Evolutionary conservation across 208 protist species (phyloP).

Genomic region (Wallacemonas collosoma): DNA sequence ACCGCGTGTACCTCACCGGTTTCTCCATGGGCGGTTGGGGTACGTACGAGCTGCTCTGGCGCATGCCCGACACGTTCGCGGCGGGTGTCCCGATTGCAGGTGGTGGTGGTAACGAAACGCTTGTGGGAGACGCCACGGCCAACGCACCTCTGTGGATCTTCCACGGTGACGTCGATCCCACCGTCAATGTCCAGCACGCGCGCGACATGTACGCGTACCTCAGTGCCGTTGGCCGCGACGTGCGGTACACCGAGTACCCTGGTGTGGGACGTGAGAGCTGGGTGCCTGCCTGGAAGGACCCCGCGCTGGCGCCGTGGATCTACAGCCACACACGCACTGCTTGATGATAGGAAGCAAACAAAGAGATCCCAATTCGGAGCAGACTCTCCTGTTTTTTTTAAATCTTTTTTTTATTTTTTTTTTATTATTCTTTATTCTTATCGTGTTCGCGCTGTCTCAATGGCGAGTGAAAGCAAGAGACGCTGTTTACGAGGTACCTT

Average conservation of each 20-base stretch:
- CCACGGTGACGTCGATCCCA: slow-evolving; percentile 6
- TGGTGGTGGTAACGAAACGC: slow-evolving; percentile 14
- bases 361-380: neutral
- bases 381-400: neutral
- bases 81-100: neutral
- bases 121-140: slow-evolving; percentile 6
- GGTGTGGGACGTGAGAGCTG: slow-evolving; percentile 16
- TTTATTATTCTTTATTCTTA: neutral
- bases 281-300: slow-evolving; percentile 8
- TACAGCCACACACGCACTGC: slow-evolving; percentile 9
- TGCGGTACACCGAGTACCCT: slow-evolving; percentile 16
- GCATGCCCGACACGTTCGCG: slow-evolving; percentile 11
- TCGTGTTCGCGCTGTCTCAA: no score
- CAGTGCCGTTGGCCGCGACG: neutral
- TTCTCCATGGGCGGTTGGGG: slow-evolving; percentile 8
- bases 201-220: slow-evolving; percentile 10
- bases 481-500: no score
- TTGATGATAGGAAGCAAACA: neutral
- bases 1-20: slow-evolving; percentile 11
- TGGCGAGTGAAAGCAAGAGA: no score
- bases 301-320: slow-evolving; percentile 6
- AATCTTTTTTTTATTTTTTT: neutral
- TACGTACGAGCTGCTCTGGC: slow-evolving; percentile 16
- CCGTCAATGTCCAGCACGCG: neutral
- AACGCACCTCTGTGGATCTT: slow-evolving; percentile 7